A percentile compares a stretch with the other conserved stretches of the same genome.
Evolutionary conservation across 2,329 filamentous ascomycete species (phyloP).

Genomic region (Juglanconis oblonga): DNA sequence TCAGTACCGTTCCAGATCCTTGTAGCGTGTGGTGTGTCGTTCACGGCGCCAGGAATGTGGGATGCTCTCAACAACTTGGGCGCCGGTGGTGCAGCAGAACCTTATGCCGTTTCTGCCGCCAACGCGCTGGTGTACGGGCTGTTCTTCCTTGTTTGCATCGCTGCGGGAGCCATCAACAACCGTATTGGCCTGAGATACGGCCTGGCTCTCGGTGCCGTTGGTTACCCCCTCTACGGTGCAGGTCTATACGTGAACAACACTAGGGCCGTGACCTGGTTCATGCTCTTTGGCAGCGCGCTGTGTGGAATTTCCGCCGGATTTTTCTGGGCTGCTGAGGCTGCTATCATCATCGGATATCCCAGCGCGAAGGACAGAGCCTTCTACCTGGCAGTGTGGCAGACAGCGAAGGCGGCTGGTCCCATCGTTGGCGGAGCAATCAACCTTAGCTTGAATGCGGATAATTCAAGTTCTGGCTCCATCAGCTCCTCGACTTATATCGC

Average conservation of each 20-base stretch:
- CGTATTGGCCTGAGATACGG: constrained; percentile 45
- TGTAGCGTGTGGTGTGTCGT: constrained; percentile 41
- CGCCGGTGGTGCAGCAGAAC: constrained; percentile 49
- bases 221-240: constrained; percentile 46
- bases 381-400: constrained; percentile 43
- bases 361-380: constrained; percentile 43
- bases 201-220: constrained; percentile 41
- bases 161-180: constrained; percentile 46
- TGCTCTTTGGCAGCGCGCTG: constrained; percentile 44
- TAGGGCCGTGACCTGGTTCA: constrained; percentile 50
- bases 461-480: constrained; percentile 12
- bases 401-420: constrained; percentile 14
- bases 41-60: constrained; percentile 50
- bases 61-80: constrained; percentile 54
- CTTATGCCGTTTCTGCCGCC: constrained; percentile 50
- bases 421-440: constrained; percentile 22
- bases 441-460: constrained; percentile 19
- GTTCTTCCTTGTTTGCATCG: constrained; percentile 44
- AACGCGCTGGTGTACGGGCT: constrained; percentile 48
- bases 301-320: constrained; percentile 47
- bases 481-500: constrained; percentile 23
- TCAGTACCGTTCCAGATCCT: constrained; percentile 17
- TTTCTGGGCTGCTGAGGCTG: constrained; percentile 50
- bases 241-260: constrained; percentile 48
- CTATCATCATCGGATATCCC: constrained; percentile 47